Evolutionary conservation across 768 basidiomycete genomes (phyloP), one percentile per base, ranked within the genome.

Genomic region (Auriscalpium microsporum): DNA sequence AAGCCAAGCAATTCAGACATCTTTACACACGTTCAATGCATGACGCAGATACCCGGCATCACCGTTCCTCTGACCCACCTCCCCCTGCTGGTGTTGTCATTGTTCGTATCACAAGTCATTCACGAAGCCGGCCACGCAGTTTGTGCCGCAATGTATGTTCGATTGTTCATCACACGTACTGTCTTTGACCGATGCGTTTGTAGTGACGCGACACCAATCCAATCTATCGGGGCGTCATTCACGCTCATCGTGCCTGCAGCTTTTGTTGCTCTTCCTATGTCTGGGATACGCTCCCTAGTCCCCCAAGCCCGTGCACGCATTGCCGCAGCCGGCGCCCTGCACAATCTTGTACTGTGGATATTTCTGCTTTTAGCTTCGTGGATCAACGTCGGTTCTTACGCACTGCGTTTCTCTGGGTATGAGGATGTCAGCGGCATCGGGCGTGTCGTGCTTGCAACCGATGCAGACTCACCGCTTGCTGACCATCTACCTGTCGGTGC

Each of bases 41-140:
- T 9, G 48, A 45, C 9, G 16, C 60, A 92, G 90, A 83, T 94
- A 38, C 91, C 92, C 19, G 91, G 91, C 1, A 58, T 91, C 8
- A 94, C 89, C 2, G 80, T 88, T 1, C 91, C 91, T 1, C 63
- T 90, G n/a, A 69, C 71, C 23, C 83, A 94, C 63, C 64, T 89
- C 1, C 86, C 86, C 5, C 59, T 83, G 14, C 79, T 93, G 48
- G 60, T 92, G 8, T 35, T 79, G 7, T 77, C 84, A 0, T 74
- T 93, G 14, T 73, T 84, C 47, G 21, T 80, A 9, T 77, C 78
- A 53, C 90, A 92, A 67, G 61, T 84, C n/a, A 65, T 87, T 17
- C 91, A 94, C 60, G 91, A 94, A 70, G 67, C 79, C 0, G 91
- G 91, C 7, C 91, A 94, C 67, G 87, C 84, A 11, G 63, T 92